Percentiles rank a stretch among this genome's conserved stretches.
Conservation (phyloP, 495 filamentous ascomycete species). For the Podospora appendiculata region DNA sequence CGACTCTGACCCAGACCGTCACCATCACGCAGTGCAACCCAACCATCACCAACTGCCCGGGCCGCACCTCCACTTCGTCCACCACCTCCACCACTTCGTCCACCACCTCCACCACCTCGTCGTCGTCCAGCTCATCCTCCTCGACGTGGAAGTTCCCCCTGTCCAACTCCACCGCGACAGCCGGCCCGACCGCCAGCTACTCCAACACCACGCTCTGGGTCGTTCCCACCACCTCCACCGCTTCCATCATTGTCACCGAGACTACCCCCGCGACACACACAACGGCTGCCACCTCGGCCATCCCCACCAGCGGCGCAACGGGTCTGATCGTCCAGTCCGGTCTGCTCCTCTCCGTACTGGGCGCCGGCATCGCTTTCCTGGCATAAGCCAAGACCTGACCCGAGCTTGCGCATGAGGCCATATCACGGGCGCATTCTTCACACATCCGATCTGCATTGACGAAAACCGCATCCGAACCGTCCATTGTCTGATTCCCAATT, state of each 20-base stretch:
- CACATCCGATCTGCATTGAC: slow-evolving; percentile 1
- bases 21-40: slow-evolving; percentile 43
- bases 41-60: slow-evolving; percentile 36
- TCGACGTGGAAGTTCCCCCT: slow-evolving; percentile 21
- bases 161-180: slow-evolving; percentile 30
- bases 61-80: slow-evolving; percentile 17
- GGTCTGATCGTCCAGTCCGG: slow-evolving; percentile 31
- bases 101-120: slow-evolving; percentile 9
- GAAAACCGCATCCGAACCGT: slow-evolving; percentile 12
- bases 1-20: slow-evolving; percentile 35
- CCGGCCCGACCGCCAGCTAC: slow-evolving; percentile 29
- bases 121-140: not conserved
- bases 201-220: slow-evolving; percentile 19
- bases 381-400: slow-evolving; percentile 19
- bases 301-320: slow-evolving; percentile 26
- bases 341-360: slow-evolving; percentile 33
- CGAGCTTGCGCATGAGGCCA: not conserved
- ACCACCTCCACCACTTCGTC: slow-evolving; percentile 5
- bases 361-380: slow-evolving; percentile 34
- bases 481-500: slow-evolving; percentile 7
- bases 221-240: slow-evolving; percentile 9
- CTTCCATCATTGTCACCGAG: not conserved
- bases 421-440: not conserved
- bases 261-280: slow-evolving; percentile 7
- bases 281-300: slow-evolving; percentile 5